These are phyloP conservation scores for Ophioceras dolichostomum DNA, from an alignment of 2,329 filamentous ascomycete genomes.

Conservation along the genomic window DNA sequence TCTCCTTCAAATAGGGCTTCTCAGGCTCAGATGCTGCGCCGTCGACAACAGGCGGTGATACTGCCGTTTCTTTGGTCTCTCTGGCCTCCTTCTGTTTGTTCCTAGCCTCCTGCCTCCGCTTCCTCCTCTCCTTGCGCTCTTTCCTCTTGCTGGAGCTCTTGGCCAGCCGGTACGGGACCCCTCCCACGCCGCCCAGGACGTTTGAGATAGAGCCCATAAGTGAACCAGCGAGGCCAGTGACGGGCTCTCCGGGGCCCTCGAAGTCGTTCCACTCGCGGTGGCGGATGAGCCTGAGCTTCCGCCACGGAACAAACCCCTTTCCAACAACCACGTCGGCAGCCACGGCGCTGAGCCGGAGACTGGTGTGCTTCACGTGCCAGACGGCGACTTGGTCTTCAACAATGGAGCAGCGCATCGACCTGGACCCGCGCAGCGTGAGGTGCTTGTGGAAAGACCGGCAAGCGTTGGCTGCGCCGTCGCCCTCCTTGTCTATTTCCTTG, in stretches of 20 bases:
- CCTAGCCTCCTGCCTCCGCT: slow-evolving; percentile 1
- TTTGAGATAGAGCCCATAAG: slow-evolving; percentile 45
- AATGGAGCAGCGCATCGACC: slow-evolving; percentile 53
- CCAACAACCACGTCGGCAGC: slow-evolving; percentile 54
- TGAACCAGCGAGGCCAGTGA: slow-evolving; percentile 53
- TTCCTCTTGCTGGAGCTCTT: slow-evolving; percentile 43
- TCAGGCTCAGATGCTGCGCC: too few species aligned
- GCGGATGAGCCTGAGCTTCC: slow-evolving; percentile 48
- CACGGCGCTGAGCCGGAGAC: slow-evolving; percentile 46
- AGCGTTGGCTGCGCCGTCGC: slow-evolving; percentile 59
- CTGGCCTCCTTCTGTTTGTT: slow-evolving; percentile 4
- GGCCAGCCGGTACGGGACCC: slow-evolving; percentile 49
- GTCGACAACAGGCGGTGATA: too few species aligned
- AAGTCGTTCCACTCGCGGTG: slow-evolving; percentile 69
- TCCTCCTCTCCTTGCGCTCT: slow-evolving; percentile 33
- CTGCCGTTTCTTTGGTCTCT: neutral
- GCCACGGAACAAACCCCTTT: slow-evolving; percentile 49
- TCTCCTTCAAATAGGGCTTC: neutral
- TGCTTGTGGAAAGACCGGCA: slow-evolving; percentile 54
- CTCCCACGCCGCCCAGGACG: slow-evolving; percentile 49
- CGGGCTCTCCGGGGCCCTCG: slow-evolving; percentile 60
- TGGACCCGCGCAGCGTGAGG: slow-evolving; percentile 36
- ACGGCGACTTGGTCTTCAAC: slow-evolving; percentile 48
- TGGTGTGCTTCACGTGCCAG: slow-evolving; percentile 52
- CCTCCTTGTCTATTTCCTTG: slow-evolving; percentile 45